These are phyloP conservation scores for Paracamarosporium sp. DNA, from an alignment of 2,329 filamentous ascomycete species.

Conservation along the genomic window DNA sequence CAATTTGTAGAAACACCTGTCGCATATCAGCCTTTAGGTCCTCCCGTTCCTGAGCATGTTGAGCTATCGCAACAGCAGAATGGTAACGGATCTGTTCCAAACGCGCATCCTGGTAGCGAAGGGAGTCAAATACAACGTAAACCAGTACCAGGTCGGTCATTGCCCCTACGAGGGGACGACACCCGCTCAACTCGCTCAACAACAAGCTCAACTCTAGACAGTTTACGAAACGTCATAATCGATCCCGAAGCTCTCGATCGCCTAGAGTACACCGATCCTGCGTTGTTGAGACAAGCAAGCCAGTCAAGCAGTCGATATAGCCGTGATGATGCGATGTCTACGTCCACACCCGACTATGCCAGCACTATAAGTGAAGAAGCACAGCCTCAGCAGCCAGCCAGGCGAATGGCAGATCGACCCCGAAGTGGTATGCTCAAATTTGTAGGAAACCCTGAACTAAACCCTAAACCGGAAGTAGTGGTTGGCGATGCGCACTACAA, in stretches of 20 bases:
- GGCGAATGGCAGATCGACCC: conserved; percentile 69
- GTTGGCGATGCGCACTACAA: conserved; percentile 56
- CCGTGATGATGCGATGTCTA: conserved; percentile 64
- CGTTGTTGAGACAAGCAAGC: conserved; percentile 41
- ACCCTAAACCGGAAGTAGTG: conserved; percentile 50
- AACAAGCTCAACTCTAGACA: conserved; percentile 51
- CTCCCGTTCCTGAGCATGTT: conserved; percentile 45
- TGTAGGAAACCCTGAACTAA: conserved; percentile 65
- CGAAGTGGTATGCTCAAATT: conserved; percentile 82
- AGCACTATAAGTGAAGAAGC: conserved; percentile 61
- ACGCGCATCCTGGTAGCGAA: conserved; percentile 31
- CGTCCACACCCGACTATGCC: conserved; percentile 77
- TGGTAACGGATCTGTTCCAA: conserved; percentile 31
- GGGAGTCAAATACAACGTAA: conserved; percentile 42
- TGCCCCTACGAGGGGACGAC: conserved; percentile 43
- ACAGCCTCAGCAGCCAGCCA: conserved; percentile 45
- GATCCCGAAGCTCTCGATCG: conserved; percentile 54
- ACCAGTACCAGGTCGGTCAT: conserved; percentile 52
- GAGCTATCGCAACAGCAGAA: conserved; percentile 31
- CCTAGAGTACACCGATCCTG: conserved; percentile 37
- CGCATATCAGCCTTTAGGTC: conserved; percentile 39
- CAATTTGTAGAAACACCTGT: conserved; percentile 42
- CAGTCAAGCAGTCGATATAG: conserved; percentile 65
- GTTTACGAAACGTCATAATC: conserved; percentile 52
- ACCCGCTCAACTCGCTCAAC: conserved; percentile 44